phyloP scores from a whole-genome alignment of 192 early-diverging fungal genomes.

The Funneliformis geosporum region DNA sequence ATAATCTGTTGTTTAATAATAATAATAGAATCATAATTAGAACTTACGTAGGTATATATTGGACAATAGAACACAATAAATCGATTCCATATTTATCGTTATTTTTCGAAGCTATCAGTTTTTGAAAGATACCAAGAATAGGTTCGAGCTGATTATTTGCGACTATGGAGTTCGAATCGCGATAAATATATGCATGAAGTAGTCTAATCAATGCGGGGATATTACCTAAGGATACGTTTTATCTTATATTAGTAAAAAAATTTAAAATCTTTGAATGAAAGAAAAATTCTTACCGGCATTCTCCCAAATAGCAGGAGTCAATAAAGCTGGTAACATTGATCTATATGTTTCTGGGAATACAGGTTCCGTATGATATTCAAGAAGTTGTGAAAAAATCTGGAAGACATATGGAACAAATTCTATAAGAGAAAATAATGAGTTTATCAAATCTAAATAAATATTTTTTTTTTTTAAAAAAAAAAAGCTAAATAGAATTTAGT shows the following conservation, averaged over 20 bases:
- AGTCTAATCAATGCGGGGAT: conserved; percentile 92
- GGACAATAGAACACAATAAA: conserved; percentile 75
- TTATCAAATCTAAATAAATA: neutral
- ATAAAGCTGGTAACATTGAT: conserved; percentile 70
- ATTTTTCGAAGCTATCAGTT: conserved; percentile 78
- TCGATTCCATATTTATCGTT: conserved; percentile 88
- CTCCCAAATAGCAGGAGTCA: conserved; percentile 89
- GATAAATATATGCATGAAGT: conserved; percentile 81
- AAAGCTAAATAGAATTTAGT: neutral
- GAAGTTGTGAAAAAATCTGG: conserved; percentile 89
- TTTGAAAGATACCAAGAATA: conserved; percentile 93
- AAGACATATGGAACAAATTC: conserved; percentile 98
- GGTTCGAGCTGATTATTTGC: conserved; percentile 71
- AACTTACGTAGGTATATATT: conserved; percentile 70
- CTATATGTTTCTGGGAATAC: conserved; percentile 75
- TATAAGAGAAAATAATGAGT: conserved; percentile 8
- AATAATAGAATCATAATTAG: conserved; percentile 55
- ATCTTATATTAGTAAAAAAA: neutral
- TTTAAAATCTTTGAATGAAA: neutral
- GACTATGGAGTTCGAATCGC: conserved; percentile 70
- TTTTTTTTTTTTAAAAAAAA: neutral
- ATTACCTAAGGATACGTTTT: conserved; percentile 59
- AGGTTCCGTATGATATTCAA: conserved; percentile 68
- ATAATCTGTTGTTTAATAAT: conserved; percentile 41
- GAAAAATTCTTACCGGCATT: conserved; percentile 55